A percentile compares a stretch with the other conserved stretches of the same genome.
phyloP scores from a whole-genome alignment of 2,329 filamentous ascomycete species.

The Pezicula carpinea region DNA sequence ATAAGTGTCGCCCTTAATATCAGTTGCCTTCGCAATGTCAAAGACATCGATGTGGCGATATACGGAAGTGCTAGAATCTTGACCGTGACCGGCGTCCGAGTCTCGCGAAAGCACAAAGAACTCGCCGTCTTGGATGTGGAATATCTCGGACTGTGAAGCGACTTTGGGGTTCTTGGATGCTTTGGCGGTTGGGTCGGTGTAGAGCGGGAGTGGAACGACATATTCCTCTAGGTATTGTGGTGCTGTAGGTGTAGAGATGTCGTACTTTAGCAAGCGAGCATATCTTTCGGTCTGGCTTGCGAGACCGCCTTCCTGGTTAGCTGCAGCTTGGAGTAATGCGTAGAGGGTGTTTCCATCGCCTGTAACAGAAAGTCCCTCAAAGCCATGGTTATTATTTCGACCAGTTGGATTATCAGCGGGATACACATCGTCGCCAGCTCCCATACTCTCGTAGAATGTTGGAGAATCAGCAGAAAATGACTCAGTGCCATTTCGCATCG shows the following conservation, averaged over 20 bases:
- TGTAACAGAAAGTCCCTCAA: slow-evolving; percentile 64
- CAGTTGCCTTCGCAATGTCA: slow-evolving; percentile 55
- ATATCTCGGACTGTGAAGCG: slow-evolving; percentile 65
- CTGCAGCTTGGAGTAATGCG: slow-evolving; percentile 60
- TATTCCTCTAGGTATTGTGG: slow-evolving; percentile 55
- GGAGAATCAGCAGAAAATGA: slow-evolving; percentile 62
- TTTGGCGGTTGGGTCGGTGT: slow-evolving; percentile 39
- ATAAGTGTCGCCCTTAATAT: slow-evolving; percentile 46
- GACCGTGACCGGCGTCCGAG: slow-evolving; percentile 53
- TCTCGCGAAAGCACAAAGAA: slow-evolving; percentile 66
- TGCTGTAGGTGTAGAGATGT: slow-evolving; percentile 40
- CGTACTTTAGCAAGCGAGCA: slow-evolving; percentile 60
- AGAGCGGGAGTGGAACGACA: slow-evolving; percentile 60
- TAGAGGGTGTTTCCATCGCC: slow-evolving; percentile 60
- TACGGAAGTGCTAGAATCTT: slow-evolving; percentile 44
- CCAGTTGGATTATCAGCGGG: slow-evolving; percentile 57
- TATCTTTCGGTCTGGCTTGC: slow-evolving; percentile 50
- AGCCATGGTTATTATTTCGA: slow-evolving; percentile 69
- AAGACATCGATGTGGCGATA: slow-evolving; percentile 70
- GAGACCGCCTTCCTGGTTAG: slow-evolving; percentile 56
- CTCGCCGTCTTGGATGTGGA: slow-evolving; percentile 56
- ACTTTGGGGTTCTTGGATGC: slow-evolving; percentile 43
- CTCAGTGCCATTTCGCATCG: slow-evolving; percentile 54
- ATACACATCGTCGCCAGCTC: slow-evolving; percentile 36
- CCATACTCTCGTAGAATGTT: slow-evolving; percentile 47